phyloP scores from a whole-genome alignment of 805 yeast species.

The Vanderwaltozyma verrucispora region DNA sequence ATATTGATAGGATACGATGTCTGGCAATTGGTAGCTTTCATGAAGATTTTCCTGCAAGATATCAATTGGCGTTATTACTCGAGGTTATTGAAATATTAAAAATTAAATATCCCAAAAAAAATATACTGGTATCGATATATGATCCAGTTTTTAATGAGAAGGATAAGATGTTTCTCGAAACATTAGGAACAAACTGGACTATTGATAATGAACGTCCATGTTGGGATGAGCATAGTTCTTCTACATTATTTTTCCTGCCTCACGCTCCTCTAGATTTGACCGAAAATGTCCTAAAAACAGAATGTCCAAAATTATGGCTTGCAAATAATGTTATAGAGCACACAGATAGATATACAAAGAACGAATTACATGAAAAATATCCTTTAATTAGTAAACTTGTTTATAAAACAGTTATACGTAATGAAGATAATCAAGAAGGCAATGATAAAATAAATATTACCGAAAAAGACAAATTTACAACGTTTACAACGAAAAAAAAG shows the following conservation, averaged over 20 bases:
- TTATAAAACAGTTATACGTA: constrained; percentile 3
- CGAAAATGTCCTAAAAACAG: constrained; percentile 28
- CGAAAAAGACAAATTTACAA: constrained; percentile 13
- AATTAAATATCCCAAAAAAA: background rate
- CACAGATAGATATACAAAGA: constrained; percentile 41
- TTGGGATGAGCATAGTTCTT: constrained; percentile 11
- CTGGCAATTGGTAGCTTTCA: constrained; percentile 63
- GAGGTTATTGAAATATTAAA: constrained; percentile 27
- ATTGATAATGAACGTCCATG: constrained; percentile 17
- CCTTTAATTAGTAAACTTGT: constrained; percentile 35
- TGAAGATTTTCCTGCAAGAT: constrained; percentile 47
- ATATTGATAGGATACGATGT: constrained; percentile 40
- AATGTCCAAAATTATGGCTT: constrained; percentile 33
- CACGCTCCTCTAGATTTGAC: constrained; percentile 60
- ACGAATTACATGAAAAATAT: constrained; percentile 34
- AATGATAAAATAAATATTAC: constrained; percentile 3
- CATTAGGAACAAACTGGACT: constrained; percentile 20
- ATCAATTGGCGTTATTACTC: constrained; percentile 53
- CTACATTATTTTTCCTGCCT: constrained; percentile 51
- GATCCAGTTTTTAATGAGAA: constrained; percentile 51
- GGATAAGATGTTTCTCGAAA: constrained; percentile 33
- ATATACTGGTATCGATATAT: constrained; percentile 36
- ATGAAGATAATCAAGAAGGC: constrained; percentile 6
- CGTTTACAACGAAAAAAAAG: constrained; percentile 14
- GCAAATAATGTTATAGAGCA: constrained; percentile 46